These are phyloP conservation scores for Metschnikowia colocasiae DNA, from an alignment of 805 yeast species.

Conservation along the genomic window DNA sequence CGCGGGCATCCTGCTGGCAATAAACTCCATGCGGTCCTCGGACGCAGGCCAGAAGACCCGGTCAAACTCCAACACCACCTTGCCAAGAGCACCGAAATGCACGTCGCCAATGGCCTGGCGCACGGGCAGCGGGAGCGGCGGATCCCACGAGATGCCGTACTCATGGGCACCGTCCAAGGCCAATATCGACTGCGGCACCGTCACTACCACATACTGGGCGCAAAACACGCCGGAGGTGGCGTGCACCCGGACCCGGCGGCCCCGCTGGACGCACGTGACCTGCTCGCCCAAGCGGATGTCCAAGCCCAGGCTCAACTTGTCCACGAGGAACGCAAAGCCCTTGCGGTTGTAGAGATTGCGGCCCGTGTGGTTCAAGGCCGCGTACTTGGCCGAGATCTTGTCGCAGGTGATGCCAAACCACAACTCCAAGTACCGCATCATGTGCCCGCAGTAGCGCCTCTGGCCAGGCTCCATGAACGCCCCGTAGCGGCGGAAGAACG, in stretches of 20 bases:
- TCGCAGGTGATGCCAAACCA: conserved; percentile 81
- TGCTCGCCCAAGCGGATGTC: conserved; percentile 39
- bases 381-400: conserved; percentile 61
- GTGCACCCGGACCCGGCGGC: conserved; percentile 15
- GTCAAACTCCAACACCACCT: conserved; percentile 66
- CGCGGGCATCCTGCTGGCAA: conserved; percentile 5
- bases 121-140: conserved; percentile 49
- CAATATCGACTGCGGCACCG: conserved; percentile 75
- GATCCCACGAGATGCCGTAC: conserved; percentile 54
- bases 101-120: conserved; percentile 43
- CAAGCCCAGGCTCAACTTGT: conserved; percentile 36
- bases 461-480: conserved; percentile 51
- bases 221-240: conserved; percentile 31
- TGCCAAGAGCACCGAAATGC: conserved; percentile 68
- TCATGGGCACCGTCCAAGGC: conserved; percentile 33
- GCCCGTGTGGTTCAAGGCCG: conserved; percentile 70
- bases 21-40: conserved; percentile 23
- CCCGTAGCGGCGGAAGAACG: conserved; percentile 46
- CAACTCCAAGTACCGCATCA: conserved; percentile 58
- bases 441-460: conserved; percentile 46
- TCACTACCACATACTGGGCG: conserved; percentile 61
- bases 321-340: conserved; percentile 54
- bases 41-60: conserved; percentile 54
- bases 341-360: conserved; percentile 66
- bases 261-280: conserved; percentile 39